Conservation (phyloP, 2,329 filamentous ascomycete genomes). For the Penicillium sp. region DNA sequence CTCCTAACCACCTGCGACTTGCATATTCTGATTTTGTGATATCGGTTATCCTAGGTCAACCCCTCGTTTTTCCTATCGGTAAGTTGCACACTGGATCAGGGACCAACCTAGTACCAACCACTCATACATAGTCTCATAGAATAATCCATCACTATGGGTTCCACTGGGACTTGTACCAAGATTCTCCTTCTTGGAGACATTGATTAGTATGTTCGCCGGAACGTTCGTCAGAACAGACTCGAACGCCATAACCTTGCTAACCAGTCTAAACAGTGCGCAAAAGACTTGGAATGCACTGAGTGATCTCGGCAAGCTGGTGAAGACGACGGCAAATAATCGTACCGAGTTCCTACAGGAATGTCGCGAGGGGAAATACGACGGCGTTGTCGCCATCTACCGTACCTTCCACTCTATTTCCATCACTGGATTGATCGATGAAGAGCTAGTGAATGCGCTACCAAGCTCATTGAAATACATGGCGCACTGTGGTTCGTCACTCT, state of each 20-base stretch:
- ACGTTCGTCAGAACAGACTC: slow-evolving; percentile 27
- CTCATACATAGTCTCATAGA: neutral
- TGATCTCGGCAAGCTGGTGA: slow-evolving; percentile 64
- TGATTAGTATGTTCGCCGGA: slow-evolving; percentile 55
- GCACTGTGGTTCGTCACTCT: slow-evolving; percentile 37
- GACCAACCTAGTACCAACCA: neutral
- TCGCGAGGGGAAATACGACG: slow-evolving; percentile 63
- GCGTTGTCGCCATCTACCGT: slow-evolving; percentile 65
- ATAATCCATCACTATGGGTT: neutral
- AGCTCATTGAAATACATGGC: slow-evolving; percentile 39
- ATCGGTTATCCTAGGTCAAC: neutral
- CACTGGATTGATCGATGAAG: slow-evolving; percentile 70
- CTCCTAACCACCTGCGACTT: neutral
- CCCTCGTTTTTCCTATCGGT: slow-evolving; percentile 11
- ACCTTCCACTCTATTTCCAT: slow-evolving; percentile 65
- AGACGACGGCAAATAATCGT: slow-evolving; percentile 61
- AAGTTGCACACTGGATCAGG: slow-evolving; percentile 3
- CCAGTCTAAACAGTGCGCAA: slow-evolving; percentile 49
- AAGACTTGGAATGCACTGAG: slow-evolving; percentile 63
- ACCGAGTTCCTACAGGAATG: slow-evolving; percentile 69
- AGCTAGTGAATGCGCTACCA: slow-evolving; percentile 59
- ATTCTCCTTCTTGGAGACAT: slow-evolving; percentile 64
- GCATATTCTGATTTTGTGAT: neutral
- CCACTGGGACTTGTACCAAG: slow-evolving; percentile 48
- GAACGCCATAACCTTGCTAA: neutral